A percentile compares a stretch with the other conserved stretches of the same genome.
Evolutionary conservation across 139 green algal genomes (phyloP).

Genomic region (Volvox reticuliferus): DNA sequence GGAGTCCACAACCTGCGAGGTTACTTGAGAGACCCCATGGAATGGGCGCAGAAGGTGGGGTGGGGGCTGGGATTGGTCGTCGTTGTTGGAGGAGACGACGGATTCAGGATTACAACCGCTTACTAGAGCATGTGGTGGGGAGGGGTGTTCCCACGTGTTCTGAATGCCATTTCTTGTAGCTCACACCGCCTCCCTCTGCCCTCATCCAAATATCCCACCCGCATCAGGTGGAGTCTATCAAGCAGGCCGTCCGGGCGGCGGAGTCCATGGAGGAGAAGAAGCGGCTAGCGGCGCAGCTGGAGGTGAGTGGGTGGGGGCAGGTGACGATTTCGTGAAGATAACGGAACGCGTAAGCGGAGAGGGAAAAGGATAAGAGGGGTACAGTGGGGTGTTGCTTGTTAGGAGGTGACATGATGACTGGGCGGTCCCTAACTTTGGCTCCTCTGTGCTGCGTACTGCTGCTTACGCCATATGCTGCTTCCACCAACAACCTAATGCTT

Average conservation of each 20-base stretch:
- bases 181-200: not conserved
- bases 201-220: not conserved
- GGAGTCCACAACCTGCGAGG: slow-evolving; percentile 89
- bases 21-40: slow-evolving; percentile 67
- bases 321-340: not conserved
- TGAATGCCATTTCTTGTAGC: not conserved
- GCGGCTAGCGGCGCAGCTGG: slow-evolving; percentile 6
- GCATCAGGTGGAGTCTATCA: slow-evolving; percentile 15
- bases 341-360: too few relatives aligned
- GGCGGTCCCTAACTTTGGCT: not conserved
- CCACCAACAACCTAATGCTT: too few relatives aligned
- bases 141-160: not conserved
- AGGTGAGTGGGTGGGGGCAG: not conserved
- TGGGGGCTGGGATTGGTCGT: not conserved
- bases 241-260: slow-evolving; percentile 16
- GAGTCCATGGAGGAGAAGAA: slow-evolving; percentile 35
- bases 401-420: not conserved
- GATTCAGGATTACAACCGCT: not conserved
- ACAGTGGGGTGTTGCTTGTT: not conserved
- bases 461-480: too few relatives aligned
- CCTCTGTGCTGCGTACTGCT: too few relatives aligned
- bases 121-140: not conserved
- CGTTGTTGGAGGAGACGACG: not conserved
- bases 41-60: slow-evolving; percentile 43
- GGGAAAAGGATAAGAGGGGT: not conserved